phyloP scores from a whole-genome alignment of 352 stramenopile genomes.

The Aphanomyces euteiches region DNA sequence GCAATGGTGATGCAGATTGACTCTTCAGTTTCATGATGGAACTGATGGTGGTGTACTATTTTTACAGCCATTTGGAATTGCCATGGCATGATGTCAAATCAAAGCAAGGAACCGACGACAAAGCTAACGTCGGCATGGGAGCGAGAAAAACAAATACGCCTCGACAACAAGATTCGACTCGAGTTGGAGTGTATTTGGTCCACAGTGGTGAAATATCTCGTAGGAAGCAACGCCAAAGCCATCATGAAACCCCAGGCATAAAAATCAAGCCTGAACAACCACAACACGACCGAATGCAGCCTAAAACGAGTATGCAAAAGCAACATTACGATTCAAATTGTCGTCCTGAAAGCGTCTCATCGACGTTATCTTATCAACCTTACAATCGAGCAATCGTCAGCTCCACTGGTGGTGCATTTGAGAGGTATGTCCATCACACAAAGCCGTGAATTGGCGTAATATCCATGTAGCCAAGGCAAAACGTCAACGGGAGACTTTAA shows the following conservation, averaged over 20 bases:
- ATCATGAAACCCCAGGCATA: too few relatives aligned
- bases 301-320: too few relatives aligned
- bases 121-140: constrained; percentile 13
- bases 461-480: neutral
- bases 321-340: too few relatives aligned
- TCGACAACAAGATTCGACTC: constrained; percentile 1
- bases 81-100: neutral
- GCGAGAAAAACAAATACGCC: constrained; percentile 1
- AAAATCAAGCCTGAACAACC: too few relatives aligned
- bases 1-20: too few relatives aligned
- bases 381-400: neutral
- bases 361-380: too few relatives aligned
- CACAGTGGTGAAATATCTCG: neutral
- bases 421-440: neutral
- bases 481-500: neutral
- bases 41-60: neutral
- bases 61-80: neutral
- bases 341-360: too few relatives aligned
- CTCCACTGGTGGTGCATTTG: neutral
- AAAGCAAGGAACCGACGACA: neutral
- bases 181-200: neutral
- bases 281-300: too few relatives aligned
- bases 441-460: neutral
- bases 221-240: neutral
- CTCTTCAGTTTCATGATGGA: too few relatives aligned